Conservation (phyloP, 176 grass and related monocot species). For the Carex scoparia region DNA sequence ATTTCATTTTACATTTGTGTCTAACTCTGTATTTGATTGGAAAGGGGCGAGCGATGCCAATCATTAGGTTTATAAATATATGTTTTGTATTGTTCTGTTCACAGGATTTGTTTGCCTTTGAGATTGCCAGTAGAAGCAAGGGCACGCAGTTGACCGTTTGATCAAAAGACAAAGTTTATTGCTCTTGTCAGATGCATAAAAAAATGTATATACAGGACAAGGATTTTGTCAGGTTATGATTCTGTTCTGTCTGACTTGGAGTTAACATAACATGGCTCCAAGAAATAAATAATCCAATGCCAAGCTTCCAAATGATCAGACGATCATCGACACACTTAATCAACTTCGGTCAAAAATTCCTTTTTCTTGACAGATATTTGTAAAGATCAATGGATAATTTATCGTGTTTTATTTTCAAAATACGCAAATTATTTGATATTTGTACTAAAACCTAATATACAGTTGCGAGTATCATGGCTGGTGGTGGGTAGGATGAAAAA, state of each 20-base stretch:
- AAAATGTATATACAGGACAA: not conserved
- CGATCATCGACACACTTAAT: not conserved
- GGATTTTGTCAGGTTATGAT: not conserved
- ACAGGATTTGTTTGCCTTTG: not conserved
- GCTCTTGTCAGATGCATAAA: not conserved
- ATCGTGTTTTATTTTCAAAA: not conserved
- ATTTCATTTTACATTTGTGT: not conserved
- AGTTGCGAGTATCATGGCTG: not conserved
- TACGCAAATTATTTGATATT: not conserved
- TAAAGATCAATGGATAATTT: not conserved
- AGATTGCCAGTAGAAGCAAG: slow-evolving; percentile 12
- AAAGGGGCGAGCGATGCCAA: not conserved
- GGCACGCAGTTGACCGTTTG: slow-evolving; percentile 12
- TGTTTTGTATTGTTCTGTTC: not conserved
- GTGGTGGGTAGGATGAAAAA: no score
- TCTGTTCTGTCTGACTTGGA: not conserved
- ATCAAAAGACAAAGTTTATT: not conserved
- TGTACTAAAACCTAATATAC: not conserved
- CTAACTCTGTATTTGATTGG: not conserved
- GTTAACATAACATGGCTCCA: not conserved
- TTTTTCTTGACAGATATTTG: not conserved
- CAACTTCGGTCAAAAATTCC: not conserved
- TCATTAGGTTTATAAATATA: not conserved
- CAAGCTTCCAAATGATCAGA: not conserved
- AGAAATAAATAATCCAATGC: not conserved